These are phyloP conservation scores for Balamuthia mandrillaris DNA, from an alignment of 208 protist species.

Conservation along the genomic window DNA sequence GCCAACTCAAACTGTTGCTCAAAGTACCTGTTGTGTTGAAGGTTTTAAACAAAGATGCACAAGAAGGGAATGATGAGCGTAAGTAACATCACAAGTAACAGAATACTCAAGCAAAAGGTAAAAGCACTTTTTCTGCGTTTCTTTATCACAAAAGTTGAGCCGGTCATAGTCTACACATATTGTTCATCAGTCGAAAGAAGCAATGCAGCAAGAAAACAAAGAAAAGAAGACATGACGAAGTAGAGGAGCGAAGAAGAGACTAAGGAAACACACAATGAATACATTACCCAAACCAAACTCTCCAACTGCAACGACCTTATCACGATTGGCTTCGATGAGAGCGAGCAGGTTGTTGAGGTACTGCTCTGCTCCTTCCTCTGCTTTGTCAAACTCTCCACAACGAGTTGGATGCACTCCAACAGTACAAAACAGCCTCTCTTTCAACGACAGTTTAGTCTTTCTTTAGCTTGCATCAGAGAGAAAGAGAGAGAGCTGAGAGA, in stretches of 20 bases:
- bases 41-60: neutral
- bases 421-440: conserved; percentile 61
- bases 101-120: conserved; percentile 48
- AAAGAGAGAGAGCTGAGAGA: neutral
- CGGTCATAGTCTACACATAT: conserved; percentile 88
- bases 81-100: no score
- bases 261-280: neutral
- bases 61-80: neutral
- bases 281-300: conserved; percentile 50
- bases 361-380: neutral
- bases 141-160: conserved; percentile 82
- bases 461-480: neutral
- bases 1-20: conserved; percentile 76
- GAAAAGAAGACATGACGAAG: neutral
- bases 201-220: no score
- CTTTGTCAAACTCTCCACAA: conserved; percentile 71
- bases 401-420: conserved; percentile 85
- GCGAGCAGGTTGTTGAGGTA: conserved; percentile 28
- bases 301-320: conserved; percentile 45
- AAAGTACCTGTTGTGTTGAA: conserved; percentile 31
- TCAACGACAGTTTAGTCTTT: conserved; percentile 38
- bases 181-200: no score
- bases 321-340: conserved; percentile 5
- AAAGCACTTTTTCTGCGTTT: conserved; percentile 82
- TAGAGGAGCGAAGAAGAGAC: neutral